These are phyloP conservation scores for Saturnispora gosingensis DNA, from an alignment of 805 yeast species.

Conservation along the genomic window DNA sequence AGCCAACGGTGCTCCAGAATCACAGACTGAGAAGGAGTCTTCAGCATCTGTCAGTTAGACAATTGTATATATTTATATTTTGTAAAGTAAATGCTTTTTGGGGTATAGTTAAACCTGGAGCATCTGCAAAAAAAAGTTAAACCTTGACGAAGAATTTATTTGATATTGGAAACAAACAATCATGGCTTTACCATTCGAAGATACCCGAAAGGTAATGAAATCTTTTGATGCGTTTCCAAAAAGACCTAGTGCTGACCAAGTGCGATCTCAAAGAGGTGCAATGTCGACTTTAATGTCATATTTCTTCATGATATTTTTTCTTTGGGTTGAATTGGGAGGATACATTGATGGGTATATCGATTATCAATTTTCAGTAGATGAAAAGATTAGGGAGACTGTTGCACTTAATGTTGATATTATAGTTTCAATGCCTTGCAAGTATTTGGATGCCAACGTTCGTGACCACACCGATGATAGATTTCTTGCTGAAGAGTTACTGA, in stretches of 20 bases:
- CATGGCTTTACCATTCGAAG: constrained; percentile 1
- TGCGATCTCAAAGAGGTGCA: constrained; percentile 72
- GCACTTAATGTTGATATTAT: constrained; percentile 70
- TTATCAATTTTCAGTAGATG: constrained; percentile 70
- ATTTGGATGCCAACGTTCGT: constrained; percentile 61
- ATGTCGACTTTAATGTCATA: constrained; percentile 56
- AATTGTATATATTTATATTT: not conserved
- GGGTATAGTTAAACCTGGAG: not conserved
- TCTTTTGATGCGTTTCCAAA: constrained; percentile 73
- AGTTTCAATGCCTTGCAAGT: constrained; percentile 78
- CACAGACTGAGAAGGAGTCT: not conserved
- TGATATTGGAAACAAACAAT: not conserved
- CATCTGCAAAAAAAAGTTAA: not conserved
- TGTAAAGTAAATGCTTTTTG: not conserved
- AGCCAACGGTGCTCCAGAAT: not conserved
- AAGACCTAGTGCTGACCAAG: constrained; percentile 58
- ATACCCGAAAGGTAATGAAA: constrained; percentile 20
- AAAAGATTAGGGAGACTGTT: constrained; percentile 44
- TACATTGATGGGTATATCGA: constrained; percentile 75
- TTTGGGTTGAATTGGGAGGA: constrained; percentile 82
- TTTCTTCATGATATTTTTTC: constrained; percentile 52
- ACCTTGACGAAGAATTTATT: not conserved
- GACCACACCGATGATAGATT: constrained; percentile 74
- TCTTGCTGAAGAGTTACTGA: constrained; percentile 66
- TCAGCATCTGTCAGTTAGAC: not conserved